Percentiles rank a stretch among this genome's conserved stretches.
Conservation (phyloP, 495 filamentous ascomycete genomes). For the Penicillium lividum region DNA sequence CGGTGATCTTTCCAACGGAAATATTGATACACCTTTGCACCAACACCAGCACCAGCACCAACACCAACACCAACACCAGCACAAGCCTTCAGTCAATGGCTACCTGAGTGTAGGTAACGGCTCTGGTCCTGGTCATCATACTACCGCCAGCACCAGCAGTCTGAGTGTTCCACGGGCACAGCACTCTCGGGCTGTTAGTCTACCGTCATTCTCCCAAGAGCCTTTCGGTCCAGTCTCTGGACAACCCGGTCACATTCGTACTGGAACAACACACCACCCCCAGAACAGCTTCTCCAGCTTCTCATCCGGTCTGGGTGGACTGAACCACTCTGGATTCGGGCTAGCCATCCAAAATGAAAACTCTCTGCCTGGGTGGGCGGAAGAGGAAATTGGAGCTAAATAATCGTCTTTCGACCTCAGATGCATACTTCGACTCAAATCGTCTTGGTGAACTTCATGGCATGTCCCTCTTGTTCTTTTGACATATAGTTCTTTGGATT, state of each 20-base stretch:
- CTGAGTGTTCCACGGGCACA: conserved; percentile 62
- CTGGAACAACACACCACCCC: conserved; percentile 52
- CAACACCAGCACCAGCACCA: conserved; percentile 57
- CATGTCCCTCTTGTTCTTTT: conserved; percentile 21
- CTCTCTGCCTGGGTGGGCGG: conserved; percentile 66
- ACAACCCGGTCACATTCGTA: conserved; percentile 44
- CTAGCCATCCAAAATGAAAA: conserved; percentile 64
- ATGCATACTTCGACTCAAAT: conserved; percentile 33
- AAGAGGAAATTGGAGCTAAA: conserved; percentile 61
- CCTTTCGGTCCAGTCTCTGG: conserved; percentile 50
- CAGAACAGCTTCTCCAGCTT: conserved; percentile 60
- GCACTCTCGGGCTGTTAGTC: conserved; percentile 81
- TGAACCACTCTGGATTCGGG: conserved; percentile 60
- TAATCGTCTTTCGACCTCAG: conserved; percentile 29
- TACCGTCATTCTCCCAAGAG: conserved; percentile 72
- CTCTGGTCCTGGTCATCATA: conserved; percentile 49
- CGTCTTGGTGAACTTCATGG: conserved; percentile 24
- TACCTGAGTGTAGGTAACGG: conserved; percentile 62
- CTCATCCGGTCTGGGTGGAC: conserved; percentile 56
- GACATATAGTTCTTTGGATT: conserved; percentile 26
- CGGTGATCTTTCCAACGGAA: conserved; percentile 58
- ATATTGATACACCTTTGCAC: conserved; percentile 48
- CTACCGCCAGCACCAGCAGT: conserved; percentile 67
- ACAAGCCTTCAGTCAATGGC: conserved; percentile 50
- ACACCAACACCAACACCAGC: conserved; percentile 52